A percentile compares a stretch with the other conserved stretches of the same genome.
Evolutionary conservation across 495 filamentous ascomycete species (phyloP).

Genomic region (Trichoderma virens): DNA sequence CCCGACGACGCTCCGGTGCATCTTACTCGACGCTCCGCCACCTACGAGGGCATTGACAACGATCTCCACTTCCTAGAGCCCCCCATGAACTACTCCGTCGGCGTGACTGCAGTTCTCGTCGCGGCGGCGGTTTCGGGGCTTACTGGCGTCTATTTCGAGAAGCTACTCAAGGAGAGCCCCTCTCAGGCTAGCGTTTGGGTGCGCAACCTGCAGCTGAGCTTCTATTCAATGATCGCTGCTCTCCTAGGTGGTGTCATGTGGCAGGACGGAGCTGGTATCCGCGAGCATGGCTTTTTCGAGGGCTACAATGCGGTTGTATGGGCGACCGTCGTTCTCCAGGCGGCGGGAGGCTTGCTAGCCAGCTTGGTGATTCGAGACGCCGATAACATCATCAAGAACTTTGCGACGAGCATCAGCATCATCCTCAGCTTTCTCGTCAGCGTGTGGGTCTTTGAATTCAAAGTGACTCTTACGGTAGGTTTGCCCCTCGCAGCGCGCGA

Average conservation of each 20-base stretch:
- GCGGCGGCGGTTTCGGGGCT: conserved; percentile 73
- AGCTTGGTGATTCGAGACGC: conserved; percentile 82
- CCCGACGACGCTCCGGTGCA: conserved; percentile 32
- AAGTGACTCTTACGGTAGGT: conserved; percentile 62
- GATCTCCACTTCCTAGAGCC: conserved; percentile 53
- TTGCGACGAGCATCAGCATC: conserved; percentile 86
- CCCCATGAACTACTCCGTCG: conserved; percentile 64
- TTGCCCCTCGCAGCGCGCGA: not conserved
- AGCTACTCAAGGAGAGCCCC: conserved; percentile 77
- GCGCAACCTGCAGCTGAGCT: conserved; percentile 85
- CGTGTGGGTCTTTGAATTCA: conserved; percentile 74
- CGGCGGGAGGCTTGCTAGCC: conserved; percentile 71
- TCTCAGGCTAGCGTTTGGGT: conserved; percentile 73
- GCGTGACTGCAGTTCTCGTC: conserved; percentile 67
- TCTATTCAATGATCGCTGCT: conserved; percentile 85
- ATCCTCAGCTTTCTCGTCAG: conserved; percentile 77
- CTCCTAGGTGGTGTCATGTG: conserved; percentile 78
- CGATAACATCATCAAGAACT: conserved; percentile 83
- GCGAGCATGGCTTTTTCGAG: conserved; percentile 78
- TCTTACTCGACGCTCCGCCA: conserved; percentile 73
- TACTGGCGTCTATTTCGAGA: conserved; percentile 90
- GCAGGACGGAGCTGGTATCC: conserved; percentile 77
- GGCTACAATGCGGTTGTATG: conserved; percentile 92
- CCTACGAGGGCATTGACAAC: conserved; percentile 86
- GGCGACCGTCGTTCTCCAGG: conserved; percentile 75